Conservation (phyloP, 768 basidiomycete genomes). For the Lactarius sp. region DNA sequence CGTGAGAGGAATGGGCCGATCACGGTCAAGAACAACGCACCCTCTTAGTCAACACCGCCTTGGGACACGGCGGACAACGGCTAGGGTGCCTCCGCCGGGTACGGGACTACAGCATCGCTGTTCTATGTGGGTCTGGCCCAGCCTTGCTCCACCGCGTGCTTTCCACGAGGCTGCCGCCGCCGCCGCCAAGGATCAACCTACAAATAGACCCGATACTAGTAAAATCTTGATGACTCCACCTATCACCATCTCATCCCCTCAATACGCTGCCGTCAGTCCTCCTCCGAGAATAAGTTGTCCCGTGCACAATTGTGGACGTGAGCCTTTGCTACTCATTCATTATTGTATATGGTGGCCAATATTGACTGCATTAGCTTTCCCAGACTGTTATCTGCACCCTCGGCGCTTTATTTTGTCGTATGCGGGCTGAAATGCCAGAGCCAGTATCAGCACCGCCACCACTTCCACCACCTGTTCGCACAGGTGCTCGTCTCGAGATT, state of each 20-base stretch:
- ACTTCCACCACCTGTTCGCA: conserved; percentile 16
- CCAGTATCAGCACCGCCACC: conserved; percentile 17
- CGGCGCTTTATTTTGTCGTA: conserved; percentile 20
- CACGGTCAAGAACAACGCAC: too few relatives aligned
- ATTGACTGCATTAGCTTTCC: neutral
- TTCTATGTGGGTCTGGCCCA: too few relatives aligned
- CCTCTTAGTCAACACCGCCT: too few relatives aligned
- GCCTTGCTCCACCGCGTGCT: too few relatives aligned
- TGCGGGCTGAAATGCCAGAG: conserved; percentile 16
- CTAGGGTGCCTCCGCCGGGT: too few relatives aligned
- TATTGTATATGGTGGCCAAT: neutral
- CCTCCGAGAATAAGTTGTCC: conserved; percentile 11
- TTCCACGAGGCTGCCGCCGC: too few relatives aligned
- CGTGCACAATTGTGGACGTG: conserved; percentile 12
- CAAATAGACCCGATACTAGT: conserved; percentile 14
- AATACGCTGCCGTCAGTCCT: conserved; percentile 9
- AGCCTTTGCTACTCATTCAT: neutral
- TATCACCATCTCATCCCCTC: conserved; percentile 15
- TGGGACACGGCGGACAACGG: too few relatives aligned
- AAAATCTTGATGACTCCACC: conserved; percentile 7
- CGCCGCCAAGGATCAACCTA: neutral
- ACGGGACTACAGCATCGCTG: too few relatives aligned
- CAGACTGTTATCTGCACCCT: conserved; percentile 14
- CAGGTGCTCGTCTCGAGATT: conserved; percentile 6
- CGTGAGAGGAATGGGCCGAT: too few relatives aligned